These are phyloP conservation scores for Pseudoperonospora humuli DNA, from an alignment of 352 stramenopile species.

Conservation along the genomic window DNA sequence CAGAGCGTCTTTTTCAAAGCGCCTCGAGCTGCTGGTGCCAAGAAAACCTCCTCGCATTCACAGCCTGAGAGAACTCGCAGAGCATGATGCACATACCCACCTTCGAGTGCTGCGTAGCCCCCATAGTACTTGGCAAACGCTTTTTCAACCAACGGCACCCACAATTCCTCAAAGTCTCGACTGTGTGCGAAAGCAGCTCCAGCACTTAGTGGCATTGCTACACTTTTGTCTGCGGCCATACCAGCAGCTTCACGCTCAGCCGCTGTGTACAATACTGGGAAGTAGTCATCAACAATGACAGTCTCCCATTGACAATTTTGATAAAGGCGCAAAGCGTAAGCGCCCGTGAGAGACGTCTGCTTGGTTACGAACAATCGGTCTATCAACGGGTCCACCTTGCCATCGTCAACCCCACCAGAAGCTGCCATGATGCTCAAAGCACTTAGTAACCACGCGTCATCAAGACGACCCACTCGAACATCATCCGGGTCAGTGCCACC, in stretches of 20 bases:
- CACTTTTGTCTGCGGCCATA: conserved; percentile 5
- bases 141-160: conserved; percentile 90
- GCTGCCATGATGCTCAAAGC: conserved; percentile 88
- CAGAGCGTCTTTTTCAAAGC: conserved; percentile 86
- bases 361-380: conserved; percentile 87
- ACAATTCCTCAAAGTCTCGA: conserved; percentile 85
- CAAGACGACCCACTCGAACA: conserved; percentile 68
- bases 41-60: conserved; percentile 84
- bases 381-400: conserved; percentile 84
- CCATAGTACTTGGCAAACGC: conserved; percentile 90
- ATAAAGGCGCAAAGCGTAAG: conserved; percentile 87
- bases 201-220: conserved; percentile 31
- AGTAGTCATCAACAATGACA: conserved; percentile 88
- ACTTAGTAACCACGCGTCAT: conserved; percentile 88
- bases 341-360: conserved; percentile 84
- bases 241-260: conserved; percentile 12
- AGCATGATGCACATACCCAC: conserved; percentile 87
- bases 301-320: conserved; percentile 91
- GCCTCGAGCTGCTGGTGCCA: conserved; percentile 73
- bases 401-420: conserved; percentile 82
- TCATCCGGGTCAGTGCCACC: conserved; percentile 89
- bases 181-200: conserved; percentile 85
- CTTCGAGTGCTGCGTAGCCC: conserved; percentile 79
- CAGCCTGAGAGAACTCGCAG: conserved; percentile 83
- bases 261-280: conserved; percentile 69